Evolutionary conservation across 1,284 basidiomycete species (phyloP), one percentile per base, ranked within the genome.

Genomic region (Ganoderma leucocontextum): DNA sequence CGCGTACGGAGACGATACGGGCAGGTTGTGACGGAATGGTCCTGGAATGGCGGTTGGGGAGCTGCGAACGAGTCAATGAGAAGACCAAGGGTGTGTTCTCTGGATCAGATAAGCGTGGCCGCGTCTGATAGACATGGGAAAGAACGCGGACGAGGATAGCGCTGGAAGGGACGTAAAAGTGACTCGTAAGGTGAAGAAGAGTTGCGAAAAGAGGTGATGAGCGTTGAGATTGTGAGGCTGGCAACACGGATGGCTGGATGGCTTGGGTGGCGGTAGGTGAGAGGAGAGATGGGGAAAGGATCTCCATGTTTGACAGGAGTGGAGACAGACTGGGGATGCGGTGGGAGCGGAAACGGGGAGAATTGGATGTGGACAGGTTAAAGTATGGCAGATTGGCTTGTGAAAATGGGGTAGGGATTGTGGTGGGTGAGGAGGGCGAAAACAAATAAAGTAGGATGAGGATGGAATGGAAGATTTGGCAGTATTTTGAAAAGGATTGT

Each of bases 71-170:
- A 49, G 47, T 49, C 22, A 49, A 49, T 49, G 47, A 59, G 44
- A 57, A 42, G 22, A 52, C 39, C 22, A n/a, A 53, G 59, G 33
- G 55, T 29, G 19, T 9, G 17, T 62, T n/a, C 36, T 38, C 29
- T 66, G 68, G 42, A 70, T 72, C 71, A 39, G 69, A 72, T 69
- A 70, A 67, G 67, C 67, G 61, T 64, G 69, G 63, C 53, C 57
- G 13, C 39, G 62, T 33, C 33, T 62, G 71, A 70, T 67, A 69
- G 69, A 69, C 69, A 72, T 72, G 72, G 64, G 72, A 73, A 70
- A 25, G 44, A 7, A 64, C 41, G 63, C 22, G 52, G 52, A 35
- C 6, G 52, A 55, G 52, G 52, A 35, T 19, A 17, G 25, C 33
- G 52, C 33, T 33, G 25, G 52, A 35, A 55, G 22, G 22, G 38